Evolutionary conservation across 805 yeast genomes (phyloP).

Genomic region (Teunomyces panamensis): DNA sequence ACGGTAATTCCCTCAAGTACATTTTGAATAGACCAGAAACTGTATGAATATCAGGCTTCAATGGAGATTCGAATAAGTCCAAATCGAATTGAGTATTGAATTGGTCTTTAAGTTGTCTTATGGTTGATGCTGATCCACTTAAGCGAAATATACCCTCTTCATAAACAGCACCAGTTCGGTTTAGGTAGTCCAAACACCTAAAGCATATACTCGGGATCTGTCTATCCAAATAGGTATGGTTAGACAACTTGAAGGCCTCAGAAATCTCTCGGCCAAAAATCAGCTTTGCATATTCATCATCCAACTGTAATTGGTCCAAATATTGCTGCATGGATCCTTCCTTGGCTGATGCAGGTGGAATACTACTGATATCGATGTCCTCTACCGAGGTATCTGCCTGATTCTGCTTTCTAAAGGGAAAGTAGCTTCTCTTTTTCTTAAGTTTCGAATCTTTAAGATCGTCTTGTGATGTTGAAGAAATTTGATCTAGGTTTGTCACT

Average conservation of each 20-base stretch:
- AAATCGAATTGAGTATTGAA: slow-evolving; percentile 70
- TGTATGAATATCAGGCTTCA: slow-evolving; percentile 73
- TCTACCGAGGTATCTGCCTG: neutral
- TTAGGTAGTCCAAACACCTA: slow-evolving; percentile 69
- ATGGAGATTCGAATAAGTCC: slow-evolving; percentile 50
- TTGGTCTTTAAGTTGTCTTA: slow-evolving; percentile 61
- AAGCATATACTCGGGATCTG: slow-evolving; percentile 72
- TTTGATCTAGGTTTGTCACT: slow-evolving; percentile 5
- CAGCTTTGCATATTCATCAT: slow-evolving; percentile 31
- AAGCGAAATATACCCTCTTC: slow-evolving; percentile 91
- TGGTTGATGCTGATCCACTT: slow-evolving; percentile 82
- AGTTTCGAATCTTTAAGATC: slow-evolving; percentile 38
- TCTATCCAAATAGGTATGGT: slow-evolving; percentile 42
- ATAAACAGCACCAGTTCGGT: slow-evolving; percentile 63
- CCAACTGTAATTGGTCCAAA: slow-evolving; percentile 35
- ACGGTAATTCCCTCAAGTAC: slow-evolving; percentile 74
- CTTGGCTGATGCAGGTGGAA: slow-evolving; percentile 17
- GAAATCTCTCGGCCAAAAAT: slow-evolving; percentile 67
- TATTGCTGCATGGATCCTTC: slow-evolving; percentile 21
- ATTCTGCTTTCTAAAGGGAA: slow-evolving; percentile 46
- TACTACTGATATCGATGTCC: neutral
- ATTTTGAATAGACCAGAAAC: slow-evolving; percentile 83
- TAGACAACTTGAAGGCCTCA: slow-evolving; percentile 51
- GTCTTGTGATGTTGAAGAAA: slow-evolving; percentile 8
- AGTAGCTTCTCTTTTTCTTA: slow-evolving; percentile 54